phyloP scores from a whole-genome alignment of 108 stramenopile genomes.

The Nannochloropsis salina region DNA sequence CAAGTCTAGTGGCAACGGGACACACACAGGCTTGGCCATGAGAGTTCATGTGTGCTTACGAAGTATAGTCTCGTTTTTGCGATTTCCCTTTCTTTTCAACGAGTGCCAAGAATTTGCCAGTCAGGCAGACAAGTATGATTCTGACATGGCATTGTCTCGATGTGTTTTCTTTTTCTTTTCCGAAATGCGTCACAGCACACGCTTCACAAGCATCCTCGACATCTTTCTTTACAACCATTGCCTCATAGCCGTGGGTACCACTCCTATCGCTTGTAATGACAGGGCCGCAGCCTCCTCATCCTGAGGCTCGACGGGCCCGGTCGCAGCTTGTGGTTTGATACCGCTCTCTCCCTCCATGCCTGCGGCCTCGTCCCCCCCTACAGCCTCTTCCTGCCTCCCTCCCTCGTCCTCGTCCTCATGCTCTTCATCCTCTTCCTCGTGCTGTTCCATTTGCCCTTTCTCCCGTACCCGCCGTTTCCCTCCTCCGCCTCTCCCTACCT shows the following conservation, averaged over 20 bases:
- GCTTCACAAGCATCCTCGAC: too few species aligned
- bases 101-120: too few species aligned
- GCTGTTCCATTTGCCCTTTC: background rate
- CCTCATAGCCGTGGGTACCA: background rate
- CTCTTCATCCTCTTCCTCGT: conserved; percentile 8
- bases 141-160: too few species aligned
- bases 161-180: too few species aligned
- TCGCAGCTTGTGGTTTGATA: background rate
- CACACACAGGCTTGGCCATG: too few species aligned
- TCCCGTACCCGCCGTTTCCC: background rate
- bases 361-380: background rate
- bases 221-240: too few species aligned
- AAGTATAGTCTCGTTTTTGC: too few species aligned
- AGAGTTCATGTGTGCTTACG: too few species aligned
- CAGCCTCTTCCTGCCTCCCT: background rate
- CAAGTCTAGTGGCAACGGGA: too few species aligned
- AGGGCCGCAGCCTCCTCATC: conserved; percentile 3
- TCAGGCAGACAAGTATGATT: too few species aligned
- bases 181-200: too few species aligned
- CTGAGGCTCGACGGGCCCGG: background rate
- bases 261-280: background rate
- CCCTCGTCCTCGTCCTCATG: background rate
- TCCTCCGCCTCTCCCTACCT: background rate
- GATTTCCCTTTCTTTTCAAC: too few species aligned
- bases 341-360: background rate